Base-by-base conservation (phyloP, 2,329 filamentous ascomycete species). In the Clarireedia monteithiana region DNA sequence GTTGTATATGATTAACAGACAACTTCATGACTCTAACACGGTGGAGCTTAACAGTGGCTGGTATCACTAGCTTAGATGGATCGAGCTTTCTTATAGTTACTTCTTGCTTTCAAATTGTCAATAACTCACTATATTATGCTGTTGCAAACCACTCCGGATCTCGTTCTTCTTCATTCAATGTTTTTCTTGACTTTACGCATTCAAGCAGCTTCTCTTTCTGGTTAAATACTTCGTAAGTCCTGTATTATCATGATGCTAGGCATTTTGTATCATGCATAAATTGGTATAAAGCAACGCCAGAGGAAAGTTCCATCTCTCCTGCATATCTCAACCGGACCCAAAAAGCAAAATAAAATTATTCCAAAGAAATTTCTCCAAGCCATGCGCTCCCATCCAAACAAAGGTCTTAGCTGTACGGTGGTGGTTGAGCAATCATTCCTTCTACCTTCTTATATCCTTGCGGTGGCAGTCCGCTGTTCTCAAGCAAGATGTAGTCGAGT, bases 401-500 rank as follows among this genome's bases (percentile, higher is more conserved):
- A 42, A 42, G 3, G n/a, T 4, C 20, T 42, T n/a, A 42, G 20
- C n/a, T n/a, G n/a, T 42, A 17, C 14, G 14, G 6, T 5, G 10
- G 17, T 44, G 48, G 48, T 7, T n/a, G n/a, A 0, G 48, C 48
- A 39, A 47, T 23, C 54, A 56, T 56, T 34, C 40, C 53, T 6
- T 38, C n/a, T 2, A 14, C 23, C 26, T 30, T 12, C 14, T 56
- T 15, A 6, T 56, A 56, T 7, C 53, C 53, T 7, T 56, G 12
- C 7, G 20, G 3, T 20, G 26, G 5, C n/a, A 27, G 14, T 5
- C 34, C 39, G 15, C 46, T 47, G 15, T 56, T 47, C 23, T 56
- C 53, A 12, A 44, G 20, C 5, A 56, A 36, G 46, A 55, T 30
- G 20, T 40, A 48, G 26, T 58, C 52, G 23, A 58, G 17, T 27